phyloP scores from a whole-genome alignment of 1,284 basidiomycete genomes.

The Mycena citricolor region DNA sequence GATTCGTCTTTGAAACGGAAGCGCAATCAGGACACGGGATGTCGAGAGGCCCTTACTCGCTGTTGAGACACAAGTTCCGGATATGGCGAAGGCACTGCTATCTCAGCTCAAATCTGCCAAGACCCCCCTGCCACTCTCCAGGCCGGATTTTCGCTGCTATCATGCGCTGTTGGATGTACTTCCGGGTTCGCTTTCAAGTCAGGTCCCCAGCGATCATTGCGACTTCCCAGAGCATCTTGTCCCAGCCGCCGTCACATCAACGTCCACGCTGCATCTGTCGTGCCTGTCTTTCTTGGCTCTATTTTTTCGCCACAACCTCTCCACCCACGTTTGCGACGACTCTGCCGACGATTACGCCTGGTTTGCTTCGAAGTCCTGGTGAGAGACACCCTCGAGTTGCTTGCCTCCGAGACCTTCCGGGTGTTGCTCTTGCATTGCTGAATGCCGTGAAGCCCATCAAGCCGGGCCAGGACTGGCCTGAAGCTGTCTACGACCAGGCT shows the following conservation, averaged over 20 bases:
- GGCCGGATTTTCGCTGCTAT: conserved; percentile 85
- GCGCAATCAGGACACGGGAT: conserved; percentile 71
- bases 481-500: conserved; percentile 74
- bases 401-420: conserved; percentile 86
- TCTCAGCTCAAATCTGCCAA: conserved; percentile 83
- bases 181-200: conserved; percentile 78
- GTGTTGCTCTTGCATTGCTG: conserved; percentile 70
- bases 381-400: conserved; percentile 77
- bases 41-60: conserved; percentile 67
- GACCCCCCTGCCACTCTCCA: conserved; percentile 74
- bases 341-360: conserved; percentile 67
- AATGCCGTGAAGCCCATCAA: conserved; percentile 64
- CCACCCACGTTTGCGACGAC: conserved; percentile 62
- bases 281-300: conserved; percentile 84
- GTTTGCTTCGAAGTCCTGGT: conserved; percentile 69
- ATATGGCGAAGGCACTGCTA: conserved; percentile 78
- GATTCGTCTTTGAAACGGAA: conserved; percentile 69
- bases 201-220: conserved; percentile 63
- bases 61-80: conserved; percentile 78
- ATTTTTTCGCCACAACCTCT: conserved; percentile 82
- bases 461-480: conserved; percentile 53
- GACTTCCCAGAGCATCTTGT: conserved; percentile 62
- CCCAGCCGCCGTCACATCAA: conserved; percentile 67
- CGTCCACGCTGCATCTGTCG: no score
- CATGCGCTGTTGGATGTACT: conserved; percentile 78